phyloP scores from a whole-genome alignment of 805 yeast genomes.

The Wickerhamomyces canadensis region DNA sequence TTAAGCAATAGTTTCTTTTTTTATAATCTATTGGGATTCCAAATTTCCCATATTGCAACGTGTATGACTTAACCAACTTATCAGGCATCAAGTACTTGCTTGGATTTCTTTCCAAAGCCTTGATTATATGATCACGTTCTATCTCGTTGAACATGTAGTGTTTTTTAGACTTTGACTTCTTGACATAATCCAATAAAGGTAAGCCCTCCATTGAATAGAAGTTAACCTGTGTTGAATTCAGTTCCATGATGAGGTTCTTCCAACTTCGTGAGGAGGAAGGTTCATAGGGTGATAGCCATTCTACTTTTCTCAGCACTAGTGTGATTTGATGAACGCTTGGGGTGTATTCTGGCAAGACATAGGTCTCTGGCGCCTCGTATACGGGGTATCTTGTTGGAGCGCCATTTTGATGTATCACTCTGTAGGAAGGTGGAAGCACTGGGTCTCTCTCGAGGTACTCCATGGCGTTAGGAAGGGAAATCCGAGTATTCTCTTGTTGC shows the following conservation, averaged over 20 bases:
- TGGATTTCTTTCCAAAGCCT: constrained; percentile 13
- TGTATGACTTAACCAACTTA: constrained; percentile 54
- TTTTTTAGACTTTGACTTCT: constrained; percentile 24
- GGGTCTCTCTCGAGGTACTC: constrained; percentile 35
- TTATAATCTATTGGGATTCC: constrained; percentile 86
- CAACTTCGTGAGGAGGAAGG: constrained; percentile 62
- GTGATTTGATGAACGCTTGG: constrained; percentile 64
- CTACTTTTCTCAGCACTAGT: constrained; percentile 56
- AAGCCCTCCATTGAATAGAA: constrained; percentile 44
- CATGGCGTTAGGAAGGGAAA: too few species aligned
- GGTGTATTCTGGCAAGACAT: constrained; percentile 51
- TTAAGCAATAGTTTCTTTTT: constrained; percentile 59
- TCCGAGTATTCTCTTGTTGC: too few species aligned
- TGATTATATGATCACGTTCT: constrained; percentile 22
- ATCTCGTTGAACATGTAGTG: constrained; percentile 19
- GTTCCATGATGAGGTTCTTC: constrained; percentile 62
- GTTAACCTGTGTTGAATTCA: constrained; percentile 84
- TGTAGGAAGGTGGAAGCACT: constrained; percentile 26
- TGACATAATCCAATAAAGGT: constrained; percentile 24
- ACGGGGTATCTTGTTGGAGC: constrained; percentile 30
- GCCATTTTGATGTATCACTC: constrained; percentile 12
- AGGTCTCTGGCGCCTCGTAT: constrained; percentile 25
- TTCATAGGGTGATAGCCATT: constrained; percentile 76
- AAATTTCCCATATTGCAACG: constrained; percentile 76
- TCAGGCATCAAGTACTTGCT: constrained; percentile 7